Evolutionary conservation across 2,329 filamentous ascomycete species (phyloP), one percentile per base, ranked within the genome.

Genomic region (Setomelanomma holmii): DNA sequence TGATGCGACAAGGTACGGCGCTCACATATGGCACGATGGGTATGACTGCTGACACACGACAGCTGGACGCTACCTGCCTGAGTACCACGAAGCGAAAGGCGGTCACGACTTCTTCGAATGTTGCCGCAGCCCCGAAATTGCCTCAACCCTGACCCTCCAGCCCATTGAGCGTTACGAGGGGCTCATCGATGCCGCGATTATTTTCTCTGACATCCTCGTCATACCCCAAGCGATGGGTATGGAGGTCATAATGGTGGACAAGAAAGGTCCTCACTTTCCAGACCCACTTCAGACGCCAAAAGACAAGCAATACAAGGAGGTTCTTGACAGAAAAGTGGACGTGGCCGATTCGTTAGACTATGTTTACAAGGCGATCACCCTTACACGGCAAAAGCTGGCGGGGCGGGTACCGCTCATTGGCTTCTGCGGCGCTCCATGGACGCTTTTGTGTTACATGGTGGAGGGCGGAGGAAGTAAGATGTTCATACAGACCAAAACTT

Each of bases 161-260:
- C 95, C 95, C 46, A 88, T 99, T 68, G 92, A 97, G 66, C 91
- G 95, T 46, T 99, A 88, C 73, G 88, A 84, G 36, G 93, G 92
- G 38, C 87, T 99, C 56, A 86, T 99, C 65, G 95, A 99, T 76
- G 93, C 92, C 22, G 93, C 95, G 54, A 99, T 99, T 69, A 99
- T 99, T 76, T 99, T 99, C 82, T 96, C 91, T 50, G 95, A 99
- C 74, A 99, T 99, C 61, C 86, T 99, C 33, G 95, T 99, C 40
- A 93, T 99, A 58, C 95, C 95, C 0, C 95, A 99, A 79, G 95
- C 95, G 24, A 90, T 99, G 86, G 95, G 95, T 1, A 99, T 99
- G 95, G 83, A 84, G n/a, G 95, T 99, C 22, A 90, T 98, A 75
- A 99, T 99, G 95, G 83, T 98, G 10, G 93, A 97, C 75, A 96